Evolutionary conservation across 2,329 filamentous ascomycete species (phyloP).

Genomic region (Neofusicoccum cordaticola): DNA sequence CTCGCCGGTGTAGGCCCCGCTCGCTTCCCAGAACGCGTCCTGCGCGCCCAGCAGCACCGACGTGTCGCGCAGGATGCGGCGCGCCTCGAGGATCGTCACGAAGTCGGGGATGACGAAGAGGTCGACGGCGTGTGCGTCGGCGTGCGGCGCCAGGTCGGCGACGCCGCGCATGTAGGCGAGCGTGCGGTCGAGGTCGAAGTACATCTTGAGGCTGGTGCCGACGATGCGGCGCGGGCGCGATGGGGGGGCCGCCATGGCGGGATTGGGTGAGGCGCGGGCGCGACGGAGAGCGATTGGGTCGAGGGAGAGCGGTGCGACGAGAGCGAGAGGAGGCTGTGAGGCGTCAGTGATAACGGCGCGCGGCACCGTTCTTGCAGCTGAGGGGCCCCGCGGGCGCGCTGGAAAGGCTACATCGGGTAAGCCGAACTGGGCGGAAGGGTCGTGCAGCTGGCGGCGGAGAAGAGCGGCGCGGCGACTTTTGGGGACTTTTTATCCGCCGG

Average conservation of each 20-base stretch:
- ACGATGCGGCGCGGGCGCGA: constrained; percentile 58
- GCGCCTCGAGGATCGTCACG: constrained; percentile 59
- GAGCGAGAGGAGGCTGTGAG: neutral
- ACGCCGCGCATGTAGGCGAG: constrained; percentile 46
- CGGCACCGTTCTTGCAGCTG: neutral
- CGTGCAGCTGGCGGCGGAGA: neutral
- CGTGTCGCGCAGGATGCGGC: constrained; percentile 49
- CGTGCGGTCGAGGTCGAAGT: constrained; percentile 68
- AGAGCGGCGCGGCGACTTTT: neutral
- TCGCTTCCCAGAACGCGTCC: constrained; percentile 67
- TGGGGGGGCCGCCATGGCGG: constrained; percentile 4
- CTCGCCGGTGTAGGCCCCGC: constrained; percentile 74
- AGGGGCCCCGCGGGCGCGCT: constrained; percentile 2
- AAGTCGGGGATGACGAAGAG: constrained; percentile 79
- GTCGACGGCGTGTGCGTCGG: constrained; percentile 57
- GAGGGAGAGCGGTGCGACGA: neutral
- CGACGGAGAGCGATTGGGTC: neutral
- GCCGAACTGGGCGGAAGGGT: neutral
- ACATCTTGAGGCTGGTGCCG: constrained; percentile 76
- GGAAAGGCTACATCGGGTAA: constrained; percentile 8
- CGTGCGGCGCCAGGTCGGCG: constrained; percentile 49
- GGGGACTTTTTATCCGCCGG: no score
- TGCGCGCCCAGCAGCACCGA: constrained; percentile 69
- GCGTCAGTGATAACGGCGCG: neutral
- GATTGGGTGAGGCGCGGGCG: neutral